A percentile compares a stretch with the other conserved stretches of the same genome.
Evolutionary conservation across 192 early-diverging fungal genomes (phyloP).

Genomic region (Coemansia sp.): DNA sequence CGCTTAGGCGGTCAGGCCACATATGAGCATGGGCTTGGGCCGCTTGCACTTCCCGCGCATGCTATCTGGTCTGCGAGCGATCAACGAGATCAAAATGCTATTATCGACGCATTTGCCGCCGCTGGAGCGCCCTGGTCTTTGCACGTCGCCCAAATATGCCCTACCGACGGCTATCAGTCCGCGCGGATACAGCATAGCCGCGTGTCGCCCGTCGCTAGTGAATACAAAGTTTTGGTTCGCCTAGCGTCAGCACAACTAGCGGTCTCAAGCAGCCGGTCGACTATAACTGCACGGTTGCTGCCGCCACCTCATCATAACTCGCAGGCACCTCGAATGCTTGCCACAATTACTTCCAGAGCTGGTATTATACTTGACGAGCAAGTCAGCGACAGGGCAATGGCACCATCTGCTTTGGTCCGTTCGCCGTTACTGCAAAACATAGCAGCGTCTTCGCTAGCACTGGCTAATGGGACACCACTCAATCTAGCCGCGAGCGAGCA

Average conservation of each 20-base stretch:
- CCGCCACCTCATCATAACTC: slow-evolving; percentile 10
- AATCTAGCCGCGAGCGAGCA: background rate
- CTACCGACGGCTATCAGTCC: slow-evolving; percentile 16
- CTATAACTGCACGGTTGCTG: slow-evolving; percentile 29
- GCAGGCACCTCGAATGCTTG: slow-evolving; percentile 14
- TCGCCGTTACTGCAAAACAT: slow-evolving; percentile 36
- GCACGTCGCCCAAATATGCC: slow-evolving; percentile 28
- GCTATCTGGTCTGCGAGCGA: slow-evolving; percentile 24
- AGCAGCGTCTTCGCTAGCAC: slow-evolving; percentile 23
- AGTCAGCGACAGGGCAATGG: background rate
- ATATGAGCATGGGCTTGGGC: slow-evolving; percentile 16
- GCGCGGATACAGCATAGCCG: slow-evolving; percentile 24
- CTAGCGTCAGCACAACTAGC: slow-evolving; percentile 33
- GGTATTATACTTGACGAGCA: slow-evolving; percentile 16
- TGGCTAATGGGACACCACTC: slow-evolving; percentile 1
- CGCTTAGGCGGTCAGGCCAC: background rate
- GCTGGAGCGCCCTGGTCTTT: slow-evolving; percentile 41
- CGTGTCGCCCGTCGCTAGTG: slow-evolving; percentile 13
- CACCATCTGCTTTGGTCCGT: background rate
- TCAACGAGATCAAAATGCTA: background rate
- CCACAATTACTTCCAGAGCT: slow-evolving; percentile 10
- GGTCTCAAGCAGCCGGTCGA: slow-evolving; percentile 10
- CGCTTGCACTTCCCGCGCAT: slow-evolving; percentile 19
- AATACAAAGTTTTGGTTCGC: slow-evolving; percentile 13
- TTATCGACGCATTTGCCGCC: slow-evolving; percentile 18